Percentiles rank a stretch among this genome's conserved stretches.
phyloP scores from a whole-genome alignment of 164 flowering plant genomes.

The Aristolochia fimbriata region DNA sequence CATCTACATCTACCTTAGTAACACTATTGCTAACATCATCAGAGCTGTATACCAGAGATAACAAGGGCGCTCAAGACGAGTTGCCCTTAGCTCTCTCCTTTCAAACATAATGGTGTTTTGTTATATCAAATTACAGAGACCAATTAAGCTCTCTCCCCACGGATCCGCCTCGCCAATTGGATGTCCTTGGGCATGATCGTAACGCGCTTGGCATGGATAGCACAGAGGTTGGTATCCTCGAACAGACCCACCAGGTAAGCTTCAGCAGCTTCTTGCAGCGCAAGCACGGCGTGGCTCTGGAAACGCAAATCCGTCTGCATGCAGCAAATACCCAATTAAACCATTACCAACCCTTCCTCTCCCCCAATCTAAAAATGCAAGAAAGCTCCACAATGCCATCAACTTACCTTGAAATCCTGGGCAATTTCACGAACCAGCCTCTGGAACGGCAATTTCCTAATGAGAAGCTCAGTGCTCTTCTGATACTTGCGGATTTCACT shows the following conservation, averaged over 20 bases:
- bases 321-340: neutral
- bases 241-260: constrained; percentile 21
- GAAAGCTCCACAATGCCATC: neutral
- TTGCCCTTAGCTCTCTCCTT: too few relatives aligned
- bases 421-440: constrained; percentile 26
- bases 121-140: neutral
- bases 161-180: constrained; percentile 11
- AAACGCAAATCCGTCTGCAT: constrained; percentile 20
- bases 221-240: constrained; percentile 18
- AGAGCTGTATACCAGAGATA: too few relatives aligned
- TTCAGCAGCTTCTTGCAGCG: constrained; percentile 23
- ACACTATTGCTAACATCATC: too few relatives aligned
- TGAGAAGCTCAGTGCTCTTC: constrained; percentile 21
- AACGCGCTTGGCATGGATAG: constrained; percentile 14
- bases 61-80: too few relatives aligned
- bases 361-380: too few relatives aligned
- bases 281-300: constrained; percentile 23
- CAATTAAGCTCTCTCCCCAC: constrained; percentile 31
- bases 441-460: constrained; percentile 22
- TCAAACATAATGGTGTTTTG: too few relatives aligned
- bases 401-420: constrained; percentile 17
- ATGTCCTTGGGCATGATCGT: constrained; percentile 15
- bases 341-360: too few relatives aligned
- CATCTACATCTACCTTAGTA: too few relatives aligned
- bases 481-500: constrained; percentile 19